Evolutionary conservation across 1,284 basidiomycete genomes (phyloP), one percentile per base, ranked within the genome.

Genomic region (Apiotrichum akiyoshidainum): DNA sequence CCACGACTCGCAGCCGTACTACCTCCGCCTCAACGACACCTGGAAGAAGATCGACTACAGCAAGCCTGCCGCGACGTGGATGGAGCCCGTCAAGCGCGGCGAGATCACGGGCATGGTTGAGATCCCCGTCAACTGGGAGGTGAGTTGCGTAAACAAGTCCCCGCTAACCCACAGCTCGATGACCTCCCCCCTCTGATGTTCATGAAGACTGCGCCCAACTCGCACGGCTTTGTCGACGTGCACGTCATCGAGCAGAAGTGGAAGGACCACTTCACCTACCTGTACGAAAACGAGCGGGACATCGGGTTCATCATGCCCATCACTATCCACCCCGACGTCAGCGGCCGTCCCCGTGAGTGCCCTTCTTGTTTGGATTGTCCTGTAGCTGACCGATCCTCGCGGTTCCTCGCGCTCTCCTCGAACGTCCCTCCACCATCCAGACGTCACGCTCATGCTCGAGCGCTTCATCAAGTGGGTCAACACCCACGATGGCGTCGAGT

Each of bases 391-490:
- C n/a, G 9, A n/a, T 42, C 26, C 26, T 31, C 26, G 26, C 26
- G 26, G 4, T 31, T 31, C 26, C 26, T 31, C 26, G 26, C 10
- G 19, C n/a, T 21, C 16, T 26, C 34, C 40, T 14, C 40, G 12
- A 12, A 16, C 16, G 37, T 41, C 1, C 3, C 7, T 19, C 10
- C n/a, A 12, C 5, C 8, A 14, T 7, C 1, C 54, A 71, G 74
- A 83, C 73, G 86, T 89, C n/a, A 77, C 88, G 10, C 79, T 88
- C 54, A 89, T 89, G 85, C 83, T 90, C 82, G 86, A 89, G 71
- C 82, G 86, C 47, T 87, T 89, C 72, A 88, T 90, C 65, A 84
- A 87, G 66, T 89, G 87, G 86, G 80, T 89, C 54, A 88, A 88
- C 68, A 83, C 81, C 2, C 87, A 89, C 70, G 83, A 85, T 33